phyloP scores from a whole-genome alignment of 306 rosid species.

The Arachis hypogaea region DNA sequence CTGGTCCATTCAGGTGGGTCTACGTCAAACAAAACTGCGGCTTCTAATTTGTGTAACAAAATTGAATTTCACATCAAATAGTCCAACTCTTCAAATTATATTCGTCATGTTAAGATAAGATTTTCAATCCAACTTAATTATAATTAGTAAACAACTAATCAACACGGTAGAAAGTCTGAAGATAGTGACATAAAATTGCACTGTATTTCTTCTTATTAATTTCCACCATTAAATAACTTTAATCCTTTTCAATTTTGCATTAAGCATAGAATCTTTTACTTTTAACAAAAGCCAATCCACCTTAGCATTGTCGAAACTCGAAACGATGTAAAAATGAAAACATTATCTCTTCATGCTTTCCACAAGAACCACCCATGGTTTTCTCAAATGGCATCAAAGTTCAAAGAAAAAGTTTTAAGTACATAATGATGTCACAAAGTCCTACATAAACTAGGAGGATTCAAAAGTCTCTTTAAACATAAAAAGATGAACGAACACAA shows the following conservation, averaged over 20 bases:
- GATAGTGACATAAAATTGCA: background rate
- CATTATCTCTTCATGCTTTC: background rate
- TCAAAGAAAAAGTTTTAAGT: background rate
- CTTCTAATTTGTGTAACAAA: too few relatives aligned
- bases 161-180: background rate
- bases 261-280: background rate
- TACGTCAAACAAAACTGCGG: background rate
- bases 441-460: conserved; percentile 30
- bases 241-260: background rate
- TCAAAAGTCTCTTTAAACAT: conserved; percentile 20
- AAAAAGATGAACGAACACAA: background rate
- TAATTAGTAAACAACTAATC: too few relatives aligned
- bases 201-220: too few relatives aligned
- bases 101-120: too few relatives aligned
- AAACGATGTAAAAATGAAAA: background rate
- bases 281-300: background rate
- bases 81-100: too few relatives aligned
- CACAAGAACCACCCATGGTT: conserved; percentile 6
- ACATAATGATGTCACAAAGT: conserved; percentile 7
- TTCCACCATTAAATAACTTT: background rate
- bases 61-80: too few relatives aligned
- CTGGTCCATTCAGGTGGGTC: background rate
- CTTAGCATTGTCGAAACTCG: background rate
- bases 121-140: too few relatives aligned
- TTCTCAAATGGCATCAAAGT: background rate